These are phyloP conservation scores for Ogataea kodamae DNA, from an alignment of 805 yeast species.

Conservation along the genomic window DNA sequence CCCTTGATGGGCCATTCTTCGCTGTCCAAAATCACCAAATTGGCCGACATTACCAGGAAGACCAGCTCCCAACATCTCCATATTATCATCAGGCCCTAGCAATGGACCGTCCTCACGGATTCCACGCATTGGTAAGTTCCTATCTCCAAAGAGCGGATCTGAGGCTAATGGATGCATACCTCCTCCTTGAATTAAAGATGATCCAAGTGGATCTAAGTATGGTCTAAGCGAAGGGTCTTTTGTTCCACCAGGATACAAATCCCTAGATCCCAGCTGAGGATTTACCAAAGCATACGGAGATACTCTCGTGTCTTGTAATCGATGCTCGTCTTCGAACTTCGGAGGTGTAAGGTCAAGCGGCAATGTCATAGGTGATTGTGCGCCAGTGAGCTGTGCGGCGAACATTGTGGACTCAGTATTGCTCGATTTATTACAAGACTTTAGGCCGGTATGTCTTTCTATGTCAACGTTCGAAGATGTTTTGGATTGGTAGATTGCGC, in stretches of 20 bases:
- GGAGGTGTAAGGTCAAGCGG: slow-evolving; percentile 40
- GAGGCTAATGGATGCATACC: slow-evolving; percentile 54
- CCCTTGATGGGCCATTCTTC: too few species aligned
- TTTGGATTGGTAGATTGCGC: slow-evolving; percentile 4
- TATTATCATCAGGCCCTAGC: slow-evolving; percentile 42
- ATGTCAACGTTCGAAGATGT: too few species aligned
- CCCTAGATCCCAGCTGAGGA: slow-evolving; percentile 44
- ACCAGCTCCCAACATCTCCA: slow-evolving; percentile 43
- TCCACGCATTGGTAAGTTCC: slow-evolving; percentile 39
- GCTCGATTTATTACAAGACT: too few species aligned
- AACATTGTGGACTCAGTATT: too few species aligned
- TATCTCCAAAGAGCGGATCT: slow-evolving; percentile 46
- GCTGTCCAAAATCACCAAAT: slow-evolving; percentile 11
- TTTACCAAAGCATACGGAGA: slow-evolving; percentile 2
- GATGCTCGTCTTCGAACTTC: slow-evolving; percentile 51
- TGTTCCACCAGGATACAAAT: slow-evolving; percentile 43
- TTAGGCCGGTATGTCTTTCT: too few species aligned
- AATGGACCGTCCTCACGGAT: slow-evolving; percentile 53
- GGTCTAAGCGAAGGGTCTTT: slow-evolving; percentile 43
- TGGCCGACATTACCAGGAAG: slow-evolving; percentile 40
- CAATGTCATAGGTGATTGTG: slow-evolving; percentile 14
- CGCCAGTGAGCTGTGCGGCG: too few species aligned
- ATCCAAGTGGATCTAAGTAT: slow-evolving; percentile 38
- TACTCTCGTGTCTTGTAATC: slow-evolving; percentile 24
- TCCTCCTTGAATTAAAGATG: slow-evolving; percentile 30